These are phyloP conservation scores for Acer negundo DNA, from an alignment of 345 rosid species.

Conservation along the genomic window DNA sequence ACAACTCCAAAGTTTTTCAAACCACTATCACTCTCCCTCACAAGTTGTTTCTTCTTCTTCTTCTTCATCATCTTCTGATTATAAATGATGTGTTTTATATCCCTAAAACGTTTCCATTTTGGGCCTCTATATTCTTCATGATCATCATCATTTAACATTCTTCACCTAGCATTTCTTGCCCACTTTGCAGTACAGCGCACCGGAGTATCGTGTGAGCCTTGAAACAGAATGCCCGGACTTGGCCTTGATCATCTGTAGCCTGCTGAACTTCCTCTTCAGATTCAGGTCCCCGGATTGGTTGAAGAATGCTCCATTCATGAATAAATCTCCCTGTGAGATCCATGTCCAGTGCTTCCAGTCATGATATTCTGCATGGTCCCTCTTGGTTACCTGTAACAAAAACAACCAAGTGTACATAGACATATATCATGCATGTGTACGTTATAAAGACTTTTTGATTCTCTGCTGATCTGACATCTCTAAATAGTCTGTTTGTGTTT, in stretches of 20 bases:
- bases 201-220: constrained; percentile 39
- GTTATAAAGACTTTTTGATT: too few species aligned
- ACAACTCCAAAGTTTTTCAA: too few species aligned
- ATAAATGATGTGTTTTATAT: not conserved
- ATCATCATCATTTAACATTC: not conserved
- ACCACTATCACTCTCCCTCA: not conserved
- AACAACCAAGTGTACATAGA: not conserved
- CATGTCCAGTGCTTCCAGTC: constrained; percentile 73
- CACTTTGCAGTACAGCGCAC: constrained; percentile 39
- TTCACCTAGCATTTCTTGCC: constrained; percentile 11
- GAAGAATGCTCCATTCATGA: constrained; percentile 66
- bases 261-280: constrained; percentile 7
- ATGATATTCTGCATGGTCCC: constrained; percentile 42
- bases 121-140: not conserved
- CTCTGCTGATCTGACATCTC: too few species aligned
- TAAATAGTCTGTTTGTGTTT: too few species aligned
- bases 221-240: constrained; percentile 33
- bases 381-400: constrained; percentile 52
- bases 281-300: constrained; percentile 48
- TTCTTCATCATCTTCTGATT: too few species aligned
- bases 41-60: not conserved
- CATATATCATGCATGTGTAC: not conserved
- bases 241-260: constrained; percentile 36
- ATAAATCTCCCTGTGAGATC: constrained; percentile 64
- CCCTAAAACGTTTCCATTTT: not conserved